Conservation (phyloP, 495 filamentous ascomycete species). For the Durotheca rogersii region DNA sequence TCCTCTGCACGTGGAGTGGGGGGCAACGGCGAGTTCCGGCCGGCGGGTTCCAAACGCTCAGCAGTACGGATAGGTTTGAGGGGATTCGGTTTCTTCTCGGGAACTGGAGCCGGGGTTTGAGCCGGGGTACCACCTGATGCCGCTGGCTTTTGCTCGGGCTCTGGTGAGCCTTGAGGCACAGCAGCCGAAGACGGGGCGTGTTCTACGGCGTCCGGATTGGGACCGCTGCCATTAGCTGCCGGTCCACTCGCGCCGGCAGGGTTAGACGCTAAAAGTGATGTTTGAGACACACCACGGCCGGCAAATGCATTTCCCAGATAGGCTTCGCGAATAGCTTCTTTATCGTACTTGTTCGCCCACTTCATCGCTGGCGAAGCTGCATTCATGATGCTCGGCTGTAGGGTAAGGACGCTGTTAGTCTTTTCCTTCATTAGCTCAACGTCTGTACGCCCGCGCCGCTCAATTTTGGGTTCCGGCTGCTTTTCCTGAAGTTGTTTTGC, state of each 20-base stretch:
- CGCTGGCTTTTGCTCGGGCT: slow-evolving; percentile 13
- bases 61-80: slow-evolving; percentile 41
- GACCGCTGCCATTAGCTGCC: slow-evolving; percentile 33
- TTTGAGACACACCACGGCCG: slow-evolving; percentile 57
- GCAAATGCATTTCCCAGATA: slow-evolving; percentile 74
- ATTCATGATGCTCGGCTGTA: slow-evolving; percentile 80
- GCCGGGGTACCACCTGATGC: slow-evolving; percentile 8
- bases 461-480: slow-evolving; percentile 22
- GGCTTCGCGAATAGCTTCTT: slow-evolving; percentile 73
- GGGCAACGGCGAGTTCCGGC: slow-evolving; percentile 42
- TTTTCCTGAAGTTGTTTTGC: slow-evolving; percentile 50
- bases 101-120: slow-evolving; percentile 12
- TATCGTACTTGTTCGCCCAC: slow-evolving; percentile 90
- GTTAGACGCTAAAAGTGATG: slow-evolving; percentile 34
- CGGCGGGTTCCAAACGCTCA: slow-evolving; percentile 35
- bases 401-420: slow-evolving; percentile 88
- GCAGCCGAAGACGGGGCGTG: slow-evolving; percentile 32
- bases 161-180: neutral
- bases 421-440: slow-evolving; percentile 62
- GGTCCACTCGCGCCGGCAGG: slow-evolving; percentile 19
- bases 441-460: slow-evolving; percentile 53
- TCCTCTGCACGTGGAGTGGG: slow-evolving; percentile 42
- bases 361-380: slow-evolving; percentile 93
- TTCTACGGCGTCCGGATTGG: slow-evolving; percentile 37
- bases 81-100: slow-evolving; percentile 39